A percentile compares a stretch with the other conserved stretches of the same genome.
Evolutionary conservation across 2,329 filamentous ascomycete species (phyloP).

Genomic region (Arthrobotrys megalospora): DNA sequence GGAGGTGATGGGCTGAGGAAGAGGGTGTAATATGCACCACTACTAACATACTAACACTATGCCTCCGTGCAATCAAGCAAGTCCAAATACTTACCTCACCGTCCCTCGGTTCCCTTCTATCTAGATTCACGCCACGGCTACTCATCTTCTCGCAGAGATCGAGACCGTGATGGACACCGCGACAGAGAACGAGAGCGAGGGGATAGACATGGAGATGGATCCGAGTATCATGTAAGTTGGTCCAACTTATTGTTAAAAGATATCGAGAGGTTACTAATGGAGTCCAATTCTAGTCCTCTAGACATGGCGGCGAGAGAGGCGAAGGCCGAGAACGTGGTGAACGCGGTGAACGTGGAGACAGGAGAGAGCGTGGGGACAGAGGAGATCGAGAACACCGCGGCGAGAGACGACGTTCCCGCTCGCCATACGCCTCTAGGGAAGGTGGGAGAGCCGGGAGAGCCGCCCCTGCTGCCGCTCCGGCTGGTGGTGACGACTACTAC

Average conservation of each 20-base stretch:
- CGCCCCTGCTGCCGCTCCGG: conserved; percentile 71
- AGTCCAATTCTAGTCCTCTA: conserved; percentile 62
- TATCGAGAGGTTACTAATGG: neutral
- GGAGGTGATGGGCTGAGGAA: conserved; percentile 6
- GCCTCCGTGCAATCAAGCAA: conserved; percentile 50
- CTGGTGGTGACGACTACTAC: conserved; percentile 79
- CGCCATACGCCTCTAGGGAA: conserved; percentile 62
- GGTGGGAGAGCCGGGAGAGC: conserved; percentile 65
- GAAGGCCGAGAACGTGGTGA: conserved; percentile 64
- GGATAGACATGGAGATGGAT: conserved; percentile 49
- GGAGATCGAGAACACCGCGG: conserved; percentile 69
- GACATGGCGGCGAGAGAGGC: conserved; percentile 63
- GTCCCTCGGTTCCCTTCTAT: conserved; percentile 51
- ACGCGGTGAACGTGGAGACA: conserved; percentile 67
- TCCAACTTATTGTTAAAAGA: neutral
- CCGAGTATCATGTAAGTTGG: conserved; percentile 48
- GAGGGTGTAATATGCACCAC: conserved; percentile 12
- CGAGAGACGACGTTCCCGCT: conserved; percentile 68
- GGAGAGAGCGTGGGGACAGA: conserved; percentile 64
- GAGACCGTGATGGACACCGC: conserved; percentile 59
- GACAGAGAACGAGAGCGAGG: conserved; percentile 58
- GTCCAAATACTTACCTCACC: conserved; percentile 61
- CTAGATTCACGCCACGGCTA: conserved; percentile 61
- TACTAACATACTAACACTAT: conserved; percentile 55
- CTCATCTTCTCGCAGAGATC: conserved; percentile 58